Evolutionary conservation across 139 green algal species (phyloP).

Genomic region (Picochlorum sp.): DNA sequence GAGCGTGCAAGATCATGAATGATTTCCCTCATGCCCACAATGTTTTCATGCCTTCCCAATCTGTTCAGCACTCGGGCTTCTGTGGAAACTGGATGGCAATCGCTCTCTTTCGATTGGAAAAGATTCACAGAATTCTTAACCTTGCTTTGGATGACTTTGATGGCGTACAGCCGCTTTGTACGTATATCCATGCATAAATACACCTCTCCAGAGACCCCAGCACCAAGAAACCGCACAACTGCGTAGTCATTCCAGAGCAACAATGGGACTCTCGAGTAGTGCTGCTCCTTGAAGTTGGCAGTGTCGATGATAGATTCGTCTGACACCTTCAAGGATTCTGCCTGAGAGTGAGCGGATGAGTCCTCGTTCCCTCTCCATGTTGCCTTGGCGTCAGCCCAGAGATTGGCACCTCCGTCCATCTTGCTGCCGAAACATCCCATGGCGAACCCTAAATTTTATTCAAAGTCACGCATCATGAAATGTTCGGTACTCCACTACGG

Average conservation of each 20-base stretch:
- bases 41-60: constrained; percentile 52
- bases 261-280: no score
- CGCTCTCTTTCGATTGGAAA: constrained; percentile 51
- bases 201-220: constrained; percentile 65
- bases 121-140: constrained; percentile 11
- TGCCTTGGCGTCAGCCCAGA: no score
- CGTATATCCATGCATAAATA: constrained; percentile 71
- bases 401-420: no score
- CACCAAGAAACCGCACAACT: constrained; percentile 72
- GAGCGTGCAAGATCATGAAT: constrained; percentile 58
- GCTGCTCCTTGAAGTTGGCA: no score
- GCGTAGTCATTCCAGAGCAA: constrained; percentile 75
- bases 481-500: no score
- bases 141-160: constrained; percentile 54
- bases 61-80: not conserved
- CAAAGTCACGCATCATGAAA: no score
- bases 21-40: constrained; percentile 65
- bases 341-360: no score
- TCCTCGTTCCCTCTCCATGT: no score
- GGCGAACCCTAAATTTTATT: no score
- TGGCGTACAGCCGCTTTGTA: constrained; percentile 64
- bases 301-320: no score
- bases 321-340: no score
- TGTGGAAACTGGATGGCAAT: constrained; percentile 1
- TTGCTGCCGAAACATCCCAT: no score